Percentiles rank a stretch among this genome's conserved stretches.
phyloP scores from a whole-genome alignment of 1,284 basidiomycete genomes.

The Paramarasmius palmivorus region DNA sequence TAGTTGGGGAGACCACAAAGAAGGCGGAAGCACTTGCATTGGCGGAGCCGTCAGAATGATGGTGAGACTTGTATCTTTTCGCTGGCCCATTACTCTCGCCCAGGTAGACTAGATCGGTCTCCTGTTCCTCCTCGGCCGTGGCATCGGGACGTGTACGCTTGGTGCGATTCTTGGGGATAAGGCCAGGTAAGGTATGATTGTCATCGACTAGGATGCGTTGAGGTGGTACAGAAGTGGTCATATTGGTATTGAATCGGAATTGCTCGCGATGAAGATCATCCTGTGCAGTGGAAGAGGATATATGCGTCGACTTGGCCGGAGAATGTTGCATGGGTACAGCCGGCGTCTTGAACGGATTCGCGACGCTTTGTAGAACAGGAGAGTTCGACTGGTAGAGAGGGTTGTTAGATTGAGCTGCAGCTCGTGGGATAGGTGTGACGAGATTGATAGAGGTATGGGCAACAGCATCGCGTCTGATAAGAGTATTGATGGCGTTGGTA shows the following conservation, averaged over 20 bases:
- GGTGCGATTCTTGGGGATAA: conserved; percentile 12
- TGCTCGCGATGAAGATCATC: background rate
- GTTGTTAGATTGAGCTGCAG: background rate
- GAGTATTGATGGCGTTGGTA: background rate
- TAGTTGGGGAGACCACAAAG: background rate
- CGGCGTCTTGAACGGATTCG: conserved; percentile 9
- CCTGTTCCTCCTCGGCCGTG: conserved; percentile 1
- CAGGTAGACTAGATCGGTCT: background rate
- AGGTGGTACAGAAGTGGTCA: conserved; percentile 5
- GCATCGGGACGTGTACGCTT: conserved; percentile 11
- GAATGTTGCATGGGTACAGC: background rate
- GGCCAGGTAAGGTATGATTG: background rate
- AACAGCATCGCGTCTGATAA: background rate
- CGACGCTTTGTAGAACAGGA: background rate
- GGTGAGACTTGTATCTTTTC: conserved; percentile 12
- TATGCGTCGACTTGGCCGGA: conserved; percentile 6
- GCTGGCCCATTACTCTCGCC: background rate
- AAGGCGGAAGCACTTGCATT: background rate
- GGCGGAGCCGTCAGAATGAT: conserved; percentile 6
- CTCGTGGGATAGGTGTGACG: background rate
- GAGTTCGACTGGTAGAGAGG: background rate
- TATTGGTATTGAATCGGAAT: conserved; percentile 7
- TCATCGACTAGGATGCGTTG: conserved; percentile 12
- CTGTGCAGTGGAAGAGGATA: background rate
- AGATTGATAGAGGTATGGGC: background rate